Base-by-base conservation (phyloP, 2,329 filamentous ascomycete species). In the Colletotrichum trifolii region DNA sequence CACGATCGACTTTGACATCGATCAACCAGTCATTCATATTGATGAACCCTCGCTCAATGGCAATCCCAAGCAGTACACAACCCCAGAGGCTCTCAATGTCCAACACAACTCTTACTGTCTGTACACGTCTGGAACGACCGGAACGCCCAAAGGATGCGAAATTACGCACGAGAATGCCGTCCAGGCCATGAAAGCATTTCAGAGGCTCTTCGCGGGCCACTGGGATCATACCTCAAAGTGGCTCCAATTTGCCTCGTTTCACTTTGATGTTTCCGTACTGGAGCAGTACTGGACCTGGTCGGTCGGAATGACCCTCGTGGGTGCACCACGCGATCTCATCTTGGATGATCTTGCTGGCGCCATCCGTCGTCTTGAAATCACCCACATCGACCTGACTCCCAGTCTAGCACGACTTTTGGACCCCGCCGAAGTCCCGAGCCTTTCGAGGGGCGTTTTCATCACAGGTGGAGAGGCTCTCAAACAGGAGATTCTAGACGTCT, bases 221-320 rank as follows among this genome's bases (percentile, higher is more conserved):
- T 97, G 93, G 92, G 84, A 91, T 45, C 71, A 82, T 0, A 74
- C 85, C 0, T 96, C 94, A 0, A 87, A 91, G 63, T 97, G 93
- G 90, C 82, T 97, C 1, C 95, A 97, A 73, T 97, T 97, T 73
- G 95, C 95, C 1, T 94, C 93, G 0, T 93, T 97, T 61, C 95
- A 97, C 75, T 97, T 97, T 67, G 95, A 97, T 71, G 94, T 97
- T 4, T 96, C 92, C 2, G 91, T 97, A 0, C 83, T 97, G 0
- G 94, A 97, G 73, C 94, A 97, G 72, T 97, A 95, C 75, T 97
- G 93, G 93, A 96, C 90, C 63, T 97, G 94, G 94, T 93, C 91
- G 35, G 91, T 96, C 1, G 94, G 94, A 1, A 94, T 97, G 34
- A 90, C 91, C 4, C 85, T 97, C 1, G 91, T 95, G 2, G 89